Conservation (phyloP, 1,284 basidiomycete species). For the Sporisorium iseilematis-ciliati region DNA sequence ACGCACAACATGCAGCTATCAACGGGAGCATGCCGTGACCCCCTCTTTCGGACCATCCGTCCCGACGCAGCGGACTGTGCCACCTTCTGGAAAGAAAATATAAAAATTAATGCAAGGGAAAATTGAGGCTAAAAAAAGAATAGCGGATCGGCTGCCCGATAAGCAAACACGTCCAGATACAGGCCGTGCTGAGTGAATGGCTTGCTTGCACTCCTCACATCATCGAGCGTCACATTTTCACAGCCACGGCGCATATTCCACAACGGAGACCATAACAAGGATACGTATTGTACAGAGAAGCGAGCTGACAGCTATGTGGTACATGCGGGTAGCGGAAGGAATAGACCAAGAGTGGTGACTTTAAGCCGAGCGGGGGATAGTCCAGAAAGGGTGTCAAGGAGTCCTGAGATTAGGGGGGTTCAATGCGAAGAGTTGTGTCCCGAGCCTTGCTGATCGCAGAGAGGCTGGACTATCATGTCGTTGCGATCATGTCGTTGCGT, state of each 20-base stretch:
- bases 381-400: not conserved
- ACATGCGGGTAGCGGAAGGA: conserved; percentile 4
- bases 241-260: not conserved
- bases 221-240: not conserved
- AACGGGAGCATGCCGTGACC: too few relatives aligned
- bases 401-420: not conserved
- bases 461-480: too few relatives aligned
- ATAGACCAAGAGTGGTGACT: not conserved
- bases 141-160: not conserved
- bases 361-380: not conserved
- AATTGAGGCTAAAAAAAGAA: not conserved
- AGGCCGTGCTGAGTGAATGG: not conserved
- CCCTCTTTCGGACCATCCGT: too few relatives aligned
- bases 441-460: too few relatives aligned
- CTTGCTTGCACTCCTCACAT: not conserved
- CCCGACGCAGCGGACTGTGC: too few relatives aligned
- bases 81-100: not conserved
- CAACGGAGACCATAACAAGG: too few relatives aligned
- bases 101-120: not conserved
- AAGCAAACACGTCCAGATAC: not conserved
- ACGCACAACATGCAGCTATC: too few relatives aligned
- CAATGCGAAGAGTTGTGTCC: too few relatives aligned
- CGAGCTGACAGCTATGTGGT: conserved; percentile 20
- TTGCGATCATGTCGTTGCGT: not conserved
- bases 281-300: conserved; percentile 15